Base-by-base conservation (phyloP, 768 basidiomycete species). In the Cystobasidium onofrii region DNA sequence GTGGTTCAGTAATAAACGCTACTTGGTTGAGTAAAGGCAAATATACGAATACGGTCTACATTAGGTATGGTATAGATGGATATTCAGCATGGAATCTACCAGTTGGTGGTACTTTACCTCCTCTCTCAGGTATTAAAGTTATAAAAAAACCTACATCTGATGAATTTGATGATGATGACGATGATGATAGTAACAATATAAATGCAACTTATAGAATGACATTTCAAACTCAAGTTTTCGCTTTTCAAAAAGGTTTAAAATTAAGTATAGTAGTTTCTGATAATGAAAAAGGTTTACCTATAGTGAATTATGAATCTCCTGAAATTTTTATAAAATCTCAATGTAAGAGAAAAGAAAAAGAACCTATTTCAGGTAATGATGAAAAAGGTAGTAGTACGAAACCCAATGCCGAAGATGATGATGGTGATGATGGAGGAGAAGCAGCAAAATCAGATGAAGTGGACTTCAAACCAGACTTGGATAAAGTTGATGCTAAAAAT, bases 21-120 rank as follows among this genome's bases (percentile, higher is more conserved):
- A 71, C 69, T 29, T 71, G 69, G 69, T 33, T 33, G 20, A 61
- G 69, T 33, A 71, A 71, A 60, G 69, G 69, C 9, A 27, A n/a
- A 44, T 71, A 57, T 31, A 71, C 27, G 10, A 71, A 44, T 27
- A 60, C 50, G 10, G 17, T 71, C 12, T 71, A 71, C 29, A 25
- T 61, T 7, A 3, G 55, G 7, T 57, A 55, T 44, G 69, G 31
- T 18, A 36, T 23, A 13, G 69, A 71, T 36, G 36, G n/a, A 9
- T 71, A 41, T 55, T 25, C 18, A n/a, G 34, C 50, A n/a, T 71
- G 69, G 69, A 60, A 60, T 60, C 15, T 34, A 29, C 29, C 57
- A 29, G 29, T 34, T 29, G 57, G 57, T 27, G 57, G 57, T 60
- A 15, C 23, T 27, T 27, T 60, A 27, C 27, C 27, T 27, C 27